A percentile compares a stretch with the other conserved stretches of the same genome.
These are phyloP conservation scores for Zoysia matrella DNA, from an alignment of 202 grass and related monocot species.

Conservation along the genomic window DNA sequence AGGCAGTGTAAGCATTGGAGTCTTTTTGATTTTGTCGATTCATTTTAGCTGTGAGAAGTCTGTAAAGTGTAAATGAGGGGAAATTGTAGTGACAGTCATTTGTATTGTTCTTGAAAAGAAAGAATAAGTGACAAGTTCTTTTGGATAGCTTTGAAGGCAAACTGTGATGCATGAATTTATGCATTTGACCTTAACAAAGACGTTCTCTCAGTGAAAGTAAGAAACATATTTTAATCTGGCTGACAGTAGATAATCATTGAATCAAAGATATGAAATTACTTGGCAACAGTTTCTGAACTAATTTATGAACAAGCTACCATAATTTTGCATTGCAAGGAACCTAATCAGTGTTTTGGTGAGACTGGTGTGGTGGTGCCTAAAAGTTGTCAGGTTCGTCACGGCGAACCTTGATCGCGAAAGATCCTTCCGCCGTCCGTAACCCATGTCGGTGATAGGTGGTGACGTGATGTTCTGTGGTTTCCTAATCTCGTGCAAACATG, in stretches of 20 bases:
- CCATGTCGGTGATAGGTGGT: neutral
- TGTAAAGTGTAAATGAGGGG: conserved; percentile 30
- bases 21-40: neutral
- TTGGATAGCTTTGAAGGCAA: neutral
- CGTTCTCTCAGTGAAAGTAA: neutral
- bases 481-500: neutral
- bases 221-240: neutral
- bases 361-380: no score
- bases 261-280: neutral
- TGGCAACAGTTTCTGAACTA: neutral
- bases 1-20: neutral
- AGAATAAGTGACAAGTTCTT: neutral
- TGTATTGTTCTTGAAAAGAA: conserved; percentile 12
- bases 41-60: conserved; percentile 23
- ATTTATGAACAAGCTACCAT: neutral
- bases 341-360: neutral
- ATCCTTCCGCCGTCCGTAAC: neutral
- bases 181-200: neutral
- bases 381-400: neutral
- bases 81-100: conserved; percentile 19
- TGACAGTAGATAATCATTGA: neutral
- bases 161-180: neutral
- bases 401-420: neutral
- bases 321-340: neutral
- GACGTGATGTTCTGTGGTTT: neutral